Conservation (phyloP, 2,329 filamentous ascomycete species). For the Knufia petricola region DNA sequence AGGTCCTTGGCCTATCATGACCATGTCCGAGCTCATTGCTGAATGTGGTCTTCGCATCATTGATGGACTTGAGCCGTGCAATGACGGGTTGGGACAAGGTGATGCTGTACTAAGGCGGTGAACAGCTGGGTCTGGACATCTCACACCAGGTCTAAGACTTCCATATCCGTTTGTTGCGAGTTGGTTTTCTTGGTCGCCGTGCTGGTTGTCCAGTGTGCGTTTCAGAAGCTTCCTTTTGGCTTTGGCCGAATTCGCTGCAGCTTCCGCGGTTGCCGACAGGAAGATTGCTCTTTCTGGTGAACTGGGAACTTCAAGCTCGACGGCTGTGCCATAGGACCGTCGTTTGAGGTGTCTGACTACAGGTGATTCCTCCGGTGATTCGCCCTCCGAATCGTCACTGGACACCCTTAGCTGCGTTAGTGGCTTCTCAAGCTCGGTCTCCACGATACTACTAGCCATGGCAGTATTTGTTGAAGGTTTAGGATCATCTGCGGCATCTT, state of each 20-base stretch:
- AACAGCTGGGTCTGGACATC: constrained; percentile 18
- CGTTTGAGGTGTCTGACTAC: constrained; percentile 14
- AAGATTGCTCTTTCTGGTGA: constrained; percentile 11
- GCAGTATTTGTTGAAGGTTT: background rate
- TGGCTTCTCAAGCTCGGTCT: constrained; percentile 16
- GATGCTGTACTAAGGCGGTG: constrained; percentile 9
- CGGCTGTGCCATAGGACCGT: background rate
- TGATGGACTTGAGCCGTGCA: constrained; percentile 3
- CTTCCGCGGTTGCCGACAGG: constrained; percentile 18
- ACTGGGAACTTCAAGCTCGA: constrained; percentile 8
- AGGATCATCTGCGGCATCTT: background rate
- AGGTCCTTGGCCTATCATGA: background rate
- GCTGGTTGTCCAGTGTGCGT: background rate
- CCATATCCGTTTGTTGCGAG: background rate
- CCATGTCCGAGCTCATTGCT: background rate
- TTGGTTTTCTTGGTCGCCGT: too few relatives aligned
- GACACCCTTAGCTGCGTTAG: constrained; percentile 14
- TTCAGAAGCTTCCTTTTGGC: constrained; percentile 18
- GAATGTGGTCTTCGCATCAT: background rate
- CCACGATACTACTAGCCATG: background rate
- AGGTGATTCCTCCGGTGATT: constrained; percentile 16
- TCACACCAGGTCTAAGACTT: constrained; percentile 8
- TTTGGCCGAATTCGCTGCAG: constrained; percentile 22
- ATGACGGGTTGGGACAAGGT: constrained; percentile 9
- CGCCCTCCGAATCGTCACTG: constrained; percentile 12